Percentiles rank a stretch among this genome's conserved stretches.
Conservation (phyloP, 1,139 yeast species). For the Geotrichum phurueaensis region DNA sequence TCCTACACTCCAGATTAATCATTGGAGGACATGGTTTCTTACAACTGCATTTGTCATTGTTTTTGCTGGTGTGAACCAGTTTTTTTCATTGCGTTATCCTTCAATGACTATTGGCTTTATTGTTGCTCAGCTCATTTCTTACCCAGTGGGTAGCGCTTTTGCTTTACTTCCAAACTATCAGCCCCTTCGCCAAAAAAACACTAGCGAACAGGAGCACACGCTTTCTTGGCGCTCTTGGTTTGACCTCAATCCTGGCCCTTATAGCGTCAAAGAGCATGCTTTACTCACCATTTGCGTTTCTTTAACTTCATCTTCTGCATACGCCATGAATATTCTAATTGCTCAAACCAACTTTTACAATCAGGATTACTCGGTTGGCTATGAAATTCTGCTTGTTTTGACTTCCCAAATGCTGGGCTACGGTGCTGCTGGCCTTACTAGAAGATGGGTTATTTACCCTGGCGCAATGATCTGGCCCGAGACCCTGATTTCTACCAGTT, state of each 20-base stretch:
- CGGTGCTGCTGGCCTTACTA: constrained; percentile 49
- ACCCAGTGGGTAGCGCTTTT: constrained; percentile 47
- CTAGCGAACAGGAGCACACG: constrained; percentile 36
- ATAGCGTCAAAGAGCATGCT: constrained; percentile 50
- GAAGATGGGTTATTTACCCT: constrained; percentile 46
- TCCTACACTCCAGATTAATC: too few relatives aligned
- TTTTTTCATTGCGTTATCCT: constrained; percentile 48
- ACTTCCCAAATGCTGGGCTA: constrained; percentile 25
- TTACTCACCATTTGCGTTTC: constrained; percentile 50
- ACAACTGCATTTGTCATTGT: constrained; percentile 29
- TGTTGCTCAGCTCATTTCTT: constrained; percentile 49
- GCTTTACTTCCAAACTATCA: constrained; percentile 43
- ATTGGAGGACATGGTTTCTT: constrained; percentile 47
- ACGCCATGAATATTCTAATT: constrained; percentile 45
- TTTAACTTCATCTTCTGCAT: constrained; percentile 43
- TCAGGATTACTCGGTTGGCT: constrained; percentile 46
- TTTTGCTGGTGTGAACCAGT: constrained; percentile 46
- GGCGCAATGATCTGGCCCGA: constrained; percentile 51
- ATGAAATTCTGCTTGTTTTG: constrained; percentile 34
- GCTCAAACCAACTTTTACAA: constrained; percentile 42
- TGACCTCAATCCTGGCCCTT: constrained; percentile 52
- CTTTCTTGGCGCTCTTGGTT: constrained; percentile 39
- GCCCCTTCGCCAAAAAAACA: constrained; percentile 25
- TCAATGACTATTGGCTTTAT: constrained; percentile 42
- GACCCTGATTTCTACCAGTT: constrained; percentile 29